phyloP scores from a whole-genome alignment of 2,329 filamentous ascomycete genomes.

The Alternaria gaisen region DNA sequence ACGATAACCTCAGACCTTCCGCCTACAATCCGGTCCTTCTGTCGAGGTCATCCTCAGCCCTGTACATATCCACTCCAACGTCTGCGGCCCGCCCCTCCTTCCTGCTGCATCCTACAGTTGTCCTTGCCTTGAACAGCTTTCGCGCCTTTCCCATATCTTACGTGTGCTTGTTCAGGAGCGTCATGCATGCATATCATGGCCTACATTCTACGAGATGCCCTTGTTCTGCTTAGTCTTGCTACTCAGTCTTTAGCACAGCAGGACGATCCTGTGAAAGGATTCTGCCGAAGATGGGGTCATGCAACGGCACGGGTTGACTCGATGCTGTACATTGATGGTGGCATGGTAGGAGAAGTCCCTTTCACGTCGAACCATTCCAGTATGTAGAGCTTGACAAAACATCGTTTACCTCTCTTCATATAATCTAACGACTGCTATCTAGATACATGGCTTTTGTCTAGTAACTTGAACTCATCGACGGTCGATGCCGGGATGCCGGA shows the following conservation, averaged over 20 bases:
- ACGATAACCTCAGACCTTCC: conserved; percentile 25
- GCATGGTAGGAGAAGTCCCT: conserved; percentile 33
- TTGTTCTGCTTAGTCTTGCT: conserved; percentile 41
- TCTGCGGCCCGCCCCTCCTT: conserved; percentile 22
- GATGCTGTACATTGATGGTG: conserved; percentile 69
- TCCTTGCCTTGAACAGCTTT: conserved; percentile 18
- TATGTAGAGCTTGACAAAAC: conserved; percentile 48
- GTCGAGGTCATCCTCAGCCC: conserved; percentile 37
- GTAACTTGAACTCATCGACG: conserved; percentile 61
- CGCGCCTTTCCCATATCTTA: conserved; percentile 26
- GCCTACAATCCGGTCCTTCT: conserved; percentile 28
- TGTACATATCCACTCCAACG: conserved; percentile 31
- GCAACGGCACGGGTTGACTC: conserved; percentile 68
- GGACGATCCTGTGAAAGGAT: conserved; percentile 65
- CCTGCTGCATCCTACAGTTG: conserved; percentile 17
- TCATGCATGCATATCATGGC: conserved; percentile 46
- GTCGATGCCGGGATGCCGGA: conserved; percentile 57
- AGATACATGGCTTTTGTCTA: conserved; percentile 66
- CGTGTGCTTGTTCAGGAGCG: conserved; percentile 21
- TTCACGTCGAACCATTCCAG: conserved; percentile 60
- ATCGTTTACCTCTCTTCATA: background rate
- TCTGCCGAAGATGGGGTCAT: conserved; percentile 61
- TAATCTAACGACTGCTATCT: conserved; percentile 20
- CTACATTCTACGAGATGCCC: conserved; percentile 35
- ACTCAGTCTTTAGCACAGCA: conserved; percentile 41